Evolutionary conservation across 345 rosid genomes (phyloP), one percentile per base, ranked within the genome.

Genomic region (Durio zibethinus): DNA sequence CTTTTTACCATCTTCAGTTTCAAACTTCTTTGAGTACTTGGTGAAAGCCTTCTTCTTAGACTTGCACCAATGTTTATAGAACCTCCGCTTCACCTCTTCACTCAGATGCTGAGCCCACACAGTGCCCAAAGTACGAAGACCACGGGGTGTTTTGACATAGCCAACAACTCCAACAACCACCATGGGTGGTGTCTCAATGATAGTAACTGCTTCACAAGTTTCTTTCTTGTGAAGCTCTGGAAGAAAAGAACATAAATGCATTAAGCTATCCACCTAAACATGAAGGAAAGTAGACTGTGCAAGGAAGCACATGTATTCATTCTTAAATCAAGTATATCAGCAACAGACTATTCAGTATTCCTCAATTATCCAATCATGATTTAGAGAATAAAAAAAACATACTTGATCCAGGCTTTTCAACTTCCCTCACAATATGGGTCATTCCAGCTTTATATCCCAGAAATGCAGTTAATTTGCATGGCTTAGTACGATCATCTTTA

Each of bases 391-490:
- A 4, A 36, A 15, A 76, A 31, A 43, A 56, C 94, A 31, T 42
- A 90, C 94, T 94, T 79, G 98, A 93, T 76, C 98, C 99, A 62
- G 97, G 99, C 33, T 93, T 95, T 25, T 93, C 99, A 0, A 95
- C 99, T 6, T 95, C 98, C 80, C 99, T 88, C 16, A 95, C 97
- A 81, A 95, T 89, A 76, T 95, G 99, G 29, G 97, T 95, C 97
- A 95, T 95, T 42, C 99, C 98, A 76, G 99, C 97, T 84, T 95
- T 95, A 75, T 93, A 93, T 16, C 97, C 98, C 82, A 93, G 43
- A 68, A 95, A 95, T 15, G 99, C 91, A 8, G 99, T 89, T 42
- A 95, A 80, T 33, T 84, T 88, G 82, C 97, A 93, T 7, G 92
- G 91, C 82, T 93, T 95, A 10, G 80, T 52, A 4, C 87, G 92